Conservation (phyloP, 495 filamentous ascomycete species). For the Aspergillus saccharolyticus region DNA sequence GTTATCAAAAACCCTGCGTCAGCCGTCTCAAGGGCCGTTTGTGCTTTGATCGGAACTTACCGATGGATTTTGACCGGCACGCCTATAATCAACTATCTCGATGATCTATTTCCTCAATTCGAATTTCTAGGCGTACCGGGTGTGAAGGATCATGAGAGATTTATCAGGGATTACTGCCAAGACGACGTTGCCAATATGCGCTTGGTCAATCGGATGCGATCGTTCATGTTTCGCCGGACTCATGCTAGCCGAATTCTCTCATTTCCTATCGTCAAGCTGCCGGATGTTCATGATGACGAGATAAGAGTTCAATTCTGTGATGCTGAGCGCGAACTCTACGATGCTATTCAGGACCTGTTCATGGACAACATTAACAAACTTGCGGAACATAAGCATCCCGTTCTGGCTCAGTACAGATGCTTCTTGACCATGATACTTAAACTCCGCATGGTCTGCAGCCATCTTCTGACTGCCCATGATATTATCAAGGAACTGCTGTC, state of each 20-base stretch:
- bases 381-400: not conserved
- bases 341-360: conserved; percentile 34
- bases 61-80: conserved; percentile 62
- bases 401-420: conserved; percentile 17
- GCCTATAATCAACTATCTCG: conserved; percentile 48
- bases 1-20: conserved; percentile 54
- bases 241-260: conserved; percentile 49
- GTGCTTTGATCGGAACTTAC: conserved; percentile 44
- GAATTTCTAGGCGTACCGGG: conserved; percentile 50
- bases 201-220: conserved; percentile 34
- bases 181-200: conserved; percentile 23
- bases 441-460: conserved; percentile 49
- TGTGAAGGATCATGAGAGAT: conserved; percentile 36
- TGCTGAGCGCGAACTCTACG: conserved; percentile 48
- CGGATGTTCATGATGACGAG: conserved; percentile 31
- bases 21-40: conserved; percentile 48
- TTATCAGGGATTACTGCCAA: conserved; percentile 45
- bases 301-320: conserved; percentile 37
- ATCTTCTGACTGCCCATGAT: conserved; percentile 45
- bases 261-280: conserved; percentile 52
- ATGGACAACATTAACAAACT: conserved; percentile 32
- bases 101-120: conserved; percentile 58
- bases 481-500: conserved; percentile 40
- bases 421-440: conserved; percentile 38
- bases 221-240: conserved; percentile 51